Conservation (phyloP, 495 filamentous ascomycete species). For the Hypoxylon fragiforme region DNA sequence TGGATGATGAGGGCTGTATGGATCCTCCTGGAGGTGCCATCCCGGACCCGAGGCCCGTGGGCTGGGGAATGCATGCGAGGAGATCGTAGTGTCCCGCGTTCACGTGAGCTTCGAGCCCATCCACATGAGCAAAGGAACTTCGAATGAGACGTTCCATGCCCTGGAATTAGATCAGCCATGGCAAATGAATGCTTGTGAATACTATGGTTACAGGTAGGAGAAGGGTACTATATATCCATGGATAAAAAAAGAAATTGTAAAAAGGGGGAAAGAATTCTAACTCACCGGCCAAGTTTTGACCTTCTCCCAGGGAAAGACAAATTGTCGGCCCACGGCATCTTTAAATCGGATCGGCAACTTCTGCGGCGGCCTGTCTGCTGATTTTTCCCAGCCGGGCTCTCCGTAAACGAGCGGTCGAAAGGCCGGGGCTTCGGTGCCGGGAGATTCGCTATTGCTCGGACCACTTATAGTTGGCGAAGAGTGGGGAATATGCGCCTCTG, state of each 20-base stretch:
- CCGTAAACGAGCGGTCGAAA: conserved; percentile 21
- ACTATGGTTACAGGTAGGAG: background rate
- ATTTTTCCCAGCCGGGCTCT: conserved; percentile 31
- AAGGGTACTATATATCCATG: background rate
- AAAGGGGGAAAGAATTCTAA: too few species aligned
- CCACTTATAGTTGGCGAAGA: conserved; percentile 1
- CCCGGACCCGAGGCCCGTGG: conserved; percentile 12
- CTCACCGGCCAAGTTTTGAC: conserved; percentile 67
- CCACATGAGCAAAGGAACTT: conserved; percentile 53
- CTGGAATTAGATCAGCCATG: conserved; percentile 34
- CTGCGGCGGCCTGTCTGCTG: conserved; percentile 31
- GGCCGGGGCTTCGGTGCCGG: background rate
- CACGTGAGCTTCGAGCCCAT: conserved; percentile 52
- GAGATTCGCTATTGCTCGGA: conserved; percentile 1
- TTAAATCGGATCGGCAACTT: conserved; percentile 66
- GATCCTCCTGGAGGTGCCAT: background rate
- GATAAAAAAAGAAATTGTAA: too few species aligned
- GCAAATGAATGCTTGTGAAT: background rate
- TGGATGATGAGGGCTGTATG: background rate
- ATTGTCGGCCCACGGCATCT: conserved; percentile 67
- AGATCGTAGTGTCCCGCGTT: conserved; percentile 55
- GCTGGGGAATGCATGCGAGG: conserved; percentile 37
- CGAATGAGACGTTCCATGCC: conserved; percentile 58
- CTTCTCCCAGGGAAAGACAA: conserved; percentile 66
- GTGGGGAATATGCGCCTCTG: background rate